These are phyloP conservation scores for Inga laurina DNA, from an alignment of 306 rosid genomes.

Conservation along the genomic window DNA sequence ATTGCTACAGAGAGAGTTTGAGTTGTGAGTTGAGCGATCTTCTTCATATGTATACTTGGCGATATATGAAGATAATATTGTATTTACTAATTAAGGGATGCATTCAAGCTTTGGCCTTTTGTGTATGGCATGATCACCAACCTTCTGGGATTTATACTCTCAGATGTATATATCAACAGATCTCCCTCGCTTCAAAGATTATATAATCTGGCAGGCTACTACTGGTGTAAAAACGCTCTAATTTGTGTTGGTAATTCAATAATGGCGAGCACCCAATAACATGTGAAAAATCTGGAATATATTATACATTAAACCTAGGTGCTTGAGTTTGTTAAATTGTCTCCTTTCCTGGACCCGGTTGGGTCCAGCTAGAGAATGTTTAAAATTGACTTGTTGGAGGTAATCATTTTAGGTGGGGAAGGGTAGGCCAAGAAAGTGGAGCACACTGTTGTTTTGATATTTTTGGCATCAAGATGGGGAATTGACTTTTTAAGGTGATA, in stretches of 20 bases:
- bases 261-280: neutral
- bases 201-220: neutral
- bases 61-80: neutral
- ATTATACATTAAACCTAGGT: neutral
- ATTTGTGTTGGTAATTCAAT: neutral
- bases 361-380: neutral
- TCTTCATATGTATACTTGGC: neutral
- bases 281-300: neutral
- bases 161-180: slow-evolving; percentile 15
- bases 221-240: neutral
- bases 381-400: neutral
- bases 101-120: neutral
- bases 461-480: neutral
- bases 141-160: neutral
- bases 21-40: neutral
- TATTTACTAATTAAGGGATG: neutral
- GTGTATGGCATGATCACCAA: neutral
- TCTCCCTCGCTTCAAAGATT: neutral
- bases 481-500: neutral
- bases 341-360: neutral
- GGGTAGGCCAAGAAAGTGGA: neutral
- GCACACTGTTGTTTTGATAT: neutral
- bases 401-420: neutral
- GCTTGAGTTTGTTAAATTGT: neutral
- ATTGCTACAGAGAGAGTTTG: neutral